phyloP scores from a whole-genome alignment of 2,329 filamentous ascomycete species.

The Calcarisporium arbuscula region DNA sequence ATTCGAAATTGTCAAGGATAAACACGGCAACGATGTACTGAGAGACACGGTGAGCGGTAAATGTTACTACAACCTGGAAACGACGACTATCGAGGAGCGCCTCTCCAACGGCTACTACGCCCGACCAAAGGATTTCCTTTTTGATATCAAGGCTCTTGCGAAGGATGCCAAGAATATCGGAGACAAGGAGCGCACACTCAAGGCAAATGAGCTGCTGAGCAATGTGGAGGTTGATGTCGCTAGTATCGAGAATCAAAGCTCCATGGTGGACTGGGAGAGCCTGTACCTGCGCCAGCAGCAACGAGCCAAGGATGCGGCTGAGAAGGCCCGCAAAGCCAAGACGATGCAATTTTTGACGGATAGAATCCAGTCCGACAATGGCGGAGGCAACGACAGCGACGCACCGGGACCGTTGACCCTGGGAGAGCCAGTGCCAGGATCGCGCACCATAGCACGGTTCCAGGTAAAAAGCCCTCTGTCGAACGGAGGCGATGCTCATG shows the following conservation, averaged over 20 bases:
- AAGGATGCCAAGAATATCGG: slow-evolving; percentile 78
- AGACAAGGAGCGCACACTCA: slow-evolving; percentile 77
- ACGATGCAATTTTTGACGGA: slow-evolving; percentile 51
- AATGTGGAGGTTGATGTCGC: slow-evolving; percentile 94
- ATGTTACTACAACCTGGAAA: slow-evolving; percentile 92
- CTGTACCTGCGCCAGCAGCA: slow-evolving; percentile 69
- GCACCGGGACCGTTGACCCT: slow-evolving; percentile 53
- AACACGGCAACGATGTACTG: slow-evolving; percentile 70
- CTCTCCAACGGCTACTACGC: slow-evolving; percentile 95
- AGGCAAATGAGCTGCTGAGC: slow-evolving; percentile 83
- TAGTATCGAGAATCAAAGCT: slow-evolving; percentile 63
- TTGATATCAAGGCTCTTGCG: slow-evolving; percentile 76
- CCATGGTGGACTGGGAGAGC: slow-evolving; percentile 70
- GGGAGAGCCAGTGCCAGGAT: slow-evolving; percentile 57
- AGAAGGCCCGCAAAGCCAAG: slow-evolving; percentile 57
- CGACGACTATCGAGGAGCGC: slow-evolving; percentile 89
- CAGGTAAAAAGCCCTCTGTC: slow-evolving; percentile 52
- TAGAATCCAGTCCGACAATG: slow-evolving; percentile 44
- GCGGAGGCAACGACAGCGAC: slow-evolving; percentile 44
- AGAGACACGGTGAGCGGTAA: slow-evolving; percentile 70
- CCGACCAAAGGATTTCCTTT: slow-evolving; percentile 79
- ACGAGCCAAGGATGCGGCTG: slow-evolving; percentile 52
- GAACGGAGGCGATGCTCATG: slow-evolving; percentile 45
- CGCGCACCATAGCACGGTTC: slow-evolving; percentile 45
- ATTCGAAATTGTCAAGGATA: slow-evolving; percentile 74